Evolutionary conservation across 2,329 filamentous ascomycete genomes (phyloP).

Genomic region (Polychaeton citri): DNA sequence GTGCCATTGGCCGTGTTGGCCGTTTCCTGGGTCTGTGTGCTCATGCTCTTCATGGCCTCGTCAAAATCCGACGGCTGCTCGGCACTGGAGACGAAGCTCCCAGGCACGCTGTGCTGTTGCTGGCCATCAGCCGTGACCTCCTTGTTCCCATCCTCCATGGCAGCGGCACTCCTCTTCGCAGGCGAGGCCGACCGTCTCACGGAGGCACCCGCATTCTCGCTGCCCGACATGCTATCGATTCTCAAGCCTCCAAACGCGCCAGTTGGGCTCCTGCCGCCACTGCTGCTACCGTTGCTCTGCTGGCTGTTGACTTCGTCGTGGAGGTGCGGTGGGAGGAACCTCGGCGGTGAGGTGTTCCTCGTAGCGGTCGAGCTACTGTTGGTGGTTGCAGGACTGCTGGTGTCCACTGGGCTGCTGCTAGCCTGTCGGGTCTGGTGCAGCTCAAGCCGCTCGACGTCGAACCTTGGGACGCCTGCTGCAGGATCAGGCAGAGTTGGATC

Average conservation of each 20-base stretch:
- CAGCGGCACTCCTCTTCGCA: conserved; percentile 41
- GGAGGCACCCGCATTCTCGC: conserved; percentile 11
- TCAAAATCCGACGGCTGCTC: not conserved
- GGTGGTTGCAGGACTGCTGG: not conserved
- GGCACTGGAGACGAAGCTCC: conserved; percentile 4
- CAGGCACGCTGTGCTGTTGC: conserved; percentile 2
- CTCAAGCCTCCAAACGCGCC: conserved; percentile 15
- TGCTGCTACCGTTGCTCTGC: conserved; percentile 13
- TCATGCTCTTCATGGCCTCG: not conserved
- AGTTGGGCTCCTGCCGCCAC: conserved; percentile 16
- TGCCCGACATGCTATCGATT: conserved; percentile 28
- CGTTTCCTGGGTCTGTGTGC: not conserved
- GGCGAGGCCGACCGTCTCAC: conserved; percentile 35
- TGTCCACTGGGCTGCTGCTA: conserved; percentile 1
- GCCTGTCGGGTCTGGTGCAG: not conserved
- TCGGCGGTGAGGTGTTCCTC: conserved; percentile 13
- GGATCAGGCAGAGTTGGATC: too few relatives aligned
- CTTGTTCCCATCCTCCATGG: conserved; percentile 34
- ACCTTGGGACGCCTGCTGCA: too few relatives aligned
- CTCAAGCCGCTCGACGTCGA: not conserved
- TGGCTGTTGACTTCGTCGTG: conserved; percentile 33
- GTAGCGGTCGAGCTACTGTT: conserved; percentile 9
- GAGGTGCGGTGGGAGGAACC: conserved; percentile 43
- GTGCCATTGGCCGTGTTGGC: not conserved
- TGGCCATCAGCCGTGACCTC: conserved; percentile 3